Evolutionary conservation across 1,284 basidiomycete genomes (phyloP).

Genomic region (Xerocomus nothofagi): DNA sequence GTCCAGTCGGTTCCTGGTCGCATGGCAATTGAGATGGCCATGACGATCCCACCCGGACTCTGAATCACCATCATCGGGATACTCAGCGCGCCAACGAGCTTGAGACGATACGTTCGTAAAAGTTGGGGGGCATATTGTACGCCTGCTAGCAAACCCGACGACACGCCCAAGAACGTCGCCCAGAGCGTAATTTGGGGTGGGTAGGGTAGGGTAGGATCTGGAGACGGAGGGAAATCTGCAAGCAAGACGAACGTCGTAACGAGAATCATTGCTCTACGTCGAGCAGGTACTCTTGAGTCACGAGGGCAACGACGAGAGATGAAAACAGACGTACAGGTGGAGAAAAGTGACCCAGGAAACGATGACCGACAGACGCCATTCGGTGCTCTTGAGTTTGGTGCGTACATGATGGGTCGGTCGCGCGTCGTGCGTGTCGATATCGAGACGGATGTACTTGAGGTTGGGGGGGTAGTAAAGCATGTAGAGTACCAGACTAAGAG

Average conservation of each 20-base stretch:
- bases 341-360: slow-evolving; percentile 72
- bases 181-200: slow-evolving; percentile 55
- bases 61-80: slow-evolving; percentile 96
- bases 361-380: slow-evolving; percentile 76
- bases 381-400: slow-evolving; percentile 52
- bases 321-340: slow-evolving; percentile 64
- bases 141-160: slow-evolving; percentile 74
- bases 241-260: slow-evolving; percentile 61
- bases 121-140: slow-evolving; percentile 91
- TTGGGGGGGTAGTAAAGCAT: slow-evolving; percentile 89
- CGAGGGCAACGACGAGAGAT: slow-evolving; percentile 11
- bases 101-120: slow-evolving; percentile 71
- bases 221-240: slow-evolving; percentile 41
- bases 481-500: slow-evolving; percentile 78
- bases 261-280: slow-evolving; percentile 48
- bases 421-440: slow-evolving; percentile 45
- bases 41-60: slow-evolving; percentile 86
- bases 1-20: slow-evolving; percentile 84
- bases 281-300: slow-evolving; percentile 7
- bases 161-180: slow-evolving; percentile 88
- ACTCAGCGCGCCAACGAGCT: slow-evolving; percentile 88
- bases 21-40: slow-evolving; percentile 77
- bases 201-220: slow-evolving; percentile 35
- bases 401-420: slow-evolving; percentile 46
- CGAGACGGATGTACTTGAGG: slow-evolving; percentile 64